Base-by-base conservation (phyloP, 441 rosid genomes). In the Jatropha podagrica region DNA sequence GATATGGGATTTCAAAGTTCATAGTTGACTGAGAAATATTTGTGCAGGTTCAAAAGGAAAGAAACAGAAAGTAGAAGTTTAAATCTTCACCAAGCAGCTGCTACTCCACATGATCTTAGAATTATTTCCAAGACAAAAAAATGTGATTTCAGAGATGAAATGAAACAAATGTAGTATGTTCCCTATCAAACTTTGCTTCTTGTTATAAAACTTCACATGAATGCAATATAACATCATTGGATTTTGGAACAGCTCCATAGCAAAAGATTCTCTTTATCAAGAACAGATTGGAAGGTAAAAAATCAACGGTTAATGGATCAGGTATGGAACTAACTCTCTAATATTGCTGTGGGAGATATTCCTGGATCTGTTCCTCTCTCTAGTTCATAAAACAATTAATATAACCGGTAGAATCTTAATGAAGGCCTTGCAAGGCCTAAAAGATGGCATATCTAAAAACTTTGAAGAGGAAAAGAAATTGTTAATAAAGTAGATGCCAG, bases 41-140 rank as follows among this genome's bases (percentile, higher is more conserved):
- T 37, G 32, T 44, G 62, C 5, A 18, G 12, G 52, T 63, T 46
- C 60, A 62, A 12, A 32, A n/a, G 14, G 61, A 13, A 42, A 62
- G 20, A 26, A 60, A 46, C 18, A 37, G 42, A 32, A 9, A 61
- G 61, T 5, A 14, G 46, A 7, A 44, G 11, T 46, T 11, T 23
- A 46, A 44, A 66, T 46, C 20, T 37, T 20, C 55, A 66, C 3
- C 51, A 66, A 44, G 70, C 3, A 66, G 70, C 70, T 38, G 68
- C 27, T 3, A 64, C 49, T n/a, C 48, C 10, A 46, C 38, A 46
- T 44, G 38, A 9, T 12, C 37, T 20, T 44, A 9, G 11, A 44
- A 54, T 46, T 17, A 65, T n/a, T 63, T 58, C 26, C 69, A 65
- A 18, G 32, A 41, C 27, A 3, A 8, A 2, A 18, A 2, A 18